Conservation (phyloP, 2,329 filamentous ascomycete species). For the Stachybotrys chlorohalonatus region DNA sequence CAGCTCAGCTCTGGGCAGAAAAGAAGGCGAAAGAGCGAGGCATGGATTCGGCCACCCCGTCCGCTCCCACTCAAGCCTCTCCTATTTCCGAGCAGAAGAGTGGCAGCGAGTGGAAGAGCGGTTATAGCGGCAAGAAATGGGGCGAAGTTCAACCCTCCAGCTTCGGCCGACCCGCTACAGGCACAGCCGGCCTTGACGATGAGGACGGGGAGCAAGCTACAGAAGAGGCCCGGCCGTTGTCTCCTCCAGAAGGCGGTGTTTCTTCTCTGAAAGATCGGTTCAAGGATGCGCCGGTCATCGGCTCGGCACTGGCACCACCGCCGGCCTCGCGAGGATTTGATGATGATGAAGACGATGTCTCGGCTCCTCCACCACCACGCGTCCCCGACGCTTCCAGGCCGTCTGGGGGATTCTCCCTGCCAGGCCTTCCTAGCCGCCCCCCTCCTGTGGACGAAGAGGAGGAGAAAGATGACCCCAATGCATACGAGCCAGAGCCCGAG, state of each 20-base stretch:
- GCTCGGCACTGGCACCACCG: constrained; percentile 28
- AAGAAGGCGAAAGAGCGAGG: constrained; percentile 80
- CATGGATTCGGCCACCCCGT: constrained; percentile 29
- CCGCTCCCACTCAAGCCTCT: constrained; percentile 34
- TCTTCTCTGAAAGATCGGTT: constrained; percentile 75
- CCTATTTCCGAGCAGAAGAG: constrained; percentile 61
- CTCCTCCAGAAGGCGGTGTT: constrained; percentile 55
- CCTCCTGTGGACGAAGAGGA: constrained; percentile 45
- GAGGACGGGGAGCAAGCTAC: constrained; percentile 29
- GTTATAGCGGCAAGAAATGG: constrained; percentile 86
- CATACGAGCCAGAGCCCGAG: constrained; percentile 18
- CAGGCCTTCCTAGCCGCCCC: constrained; percentile 60
- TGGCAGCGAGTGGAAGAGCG: constrained; percentile 79
- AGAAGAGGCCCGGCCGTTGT: constrained; percentile 38
- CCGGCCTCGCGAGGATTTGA: constrained; percentile 24
- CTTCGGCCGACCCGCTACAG: constrained; percentile 54
- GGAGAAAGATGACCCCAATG: constrained; percentile 44
- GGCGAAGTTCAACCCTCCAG: constrained; percentile 65
- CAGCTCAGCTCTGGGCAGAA: constrained; percentile 94
- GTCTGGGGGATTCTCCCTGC: constrained; percentile 67
- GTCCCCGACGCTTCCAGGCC: constrained; percentile 58
- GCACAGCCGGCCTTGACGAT: constrained; percentile 51
- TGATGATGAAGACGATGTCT: constrained; percentile 27
- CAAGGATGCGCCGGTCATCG: constrained; percentile 65
- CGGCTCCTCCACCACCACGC: constrained; percentile 37